phyloP scores from a whole-genome alignment of 75 land plant species.

The Picea sitchensis region DNA sequence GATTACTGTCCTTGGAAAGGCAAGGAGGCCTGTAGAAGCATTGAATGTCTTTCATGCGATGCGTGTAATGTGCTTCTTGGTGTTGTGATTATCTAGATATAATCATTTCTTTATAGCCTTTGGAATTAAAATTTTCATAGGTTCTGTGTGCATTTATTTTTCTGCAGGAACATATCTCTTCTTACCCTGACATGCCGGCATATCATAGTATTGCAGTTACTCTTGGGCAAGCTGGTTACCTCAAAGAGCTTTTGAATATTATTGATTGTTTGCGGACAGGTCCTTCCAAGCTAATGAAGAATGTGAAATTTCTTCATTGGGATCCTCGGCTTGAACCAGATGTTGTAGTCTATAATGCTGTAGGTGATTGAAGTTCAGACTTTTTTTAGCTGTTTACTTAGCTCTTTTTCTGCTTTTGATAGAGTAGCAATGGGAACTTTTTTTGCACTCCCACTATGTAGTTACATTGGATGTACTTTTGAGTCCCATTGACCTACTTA shows the following conservation, averaged over 20 bases:
- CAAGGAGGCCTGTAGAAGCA: conserved; percentile 78
- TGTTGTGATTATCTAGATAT: background rate
- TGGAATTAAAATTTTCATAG: background rate
- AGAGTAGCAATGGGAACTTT: too few species aligned
- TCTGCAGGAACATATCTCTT: conserved; percentile 61
- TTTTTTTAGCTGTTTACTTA: background rate
- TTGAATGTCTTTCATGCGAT: conserved; percentile 77
- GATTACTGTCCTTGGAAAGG: conserved; percentile 82
- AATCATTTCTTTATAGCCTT: background rate
- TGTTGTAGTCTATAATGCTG: conserved; percentile 86
- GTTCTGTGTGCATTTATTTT: background rate
- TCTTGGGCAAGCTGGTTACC: conserved; percentile 89
- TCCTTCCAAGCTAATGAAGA: conserved; percentile 59
- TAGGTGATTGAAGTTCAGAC: conserved; percentile 33
- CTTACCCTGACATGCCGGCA: conserved; percentile 91
- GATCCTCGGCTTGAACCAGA: conserved; percentile 81
- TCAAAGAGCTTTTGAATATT: conserved; percentile 79
- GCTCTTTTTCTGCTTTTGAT: too few species aligned
- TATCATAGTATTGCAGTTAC: conserved; percentile 83
- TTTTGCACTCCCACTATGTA: too few species aligned
- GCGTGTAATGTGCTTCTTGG: conserved; percentile 52
- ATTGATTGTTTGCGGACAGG: conserved; percentile 62
- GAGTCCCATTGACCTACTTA: too few species aligned
- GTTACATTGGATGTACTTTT: too few species aligned
- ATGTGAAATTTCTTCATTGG: conserved; percentile 41